Evolutionary conservation across 106 monocot species (phyloP), one percentile per base, ranked within the genome.

Genomic region (Iris macrosiphon): DNA sequence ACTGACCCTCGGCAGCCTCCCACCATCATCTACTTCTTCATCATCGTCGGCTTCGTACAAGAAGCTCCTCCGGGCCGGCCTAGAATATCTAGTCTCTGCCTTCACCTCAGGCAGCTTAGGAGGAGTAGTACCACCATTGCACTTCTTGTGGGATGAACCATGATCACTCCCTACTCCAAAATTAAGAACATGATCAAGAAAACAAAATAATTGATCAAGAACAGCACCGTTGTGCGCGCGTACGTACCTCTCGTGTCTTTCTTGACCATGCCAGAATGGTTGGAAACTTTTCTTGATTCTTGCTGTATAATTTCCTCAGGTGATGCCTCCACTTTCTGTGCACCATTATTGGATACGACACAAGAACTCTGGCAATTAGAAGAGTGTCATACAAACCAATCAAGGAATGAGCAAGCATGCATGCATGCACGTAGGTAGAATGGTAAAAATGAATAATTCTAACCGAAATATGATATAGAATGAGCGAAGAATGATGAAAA

Each of bases 1-100:
- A 1, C 31, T 33, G 28, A 67, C 40, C 3, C 20, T 49, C 4
- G 54, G 38, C 63, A 70, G 21, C 25, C 53, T 60, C 42, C 51
- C 23, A 3, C 56, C 55, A n/a, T n/a, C n/a, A n/a, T n/a, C n/a
- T n/a, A n/a, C 7, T 32, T 13, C 31, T 23, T 17, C 14, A 11
- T 17, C 4, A 14, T 52, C 3, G 6, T 48, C 16, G 25, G 19
- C 10, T 29, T 60, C 31, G 47, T 2, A 18, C 20, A 31, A 30
- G 30, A 42, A 32, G 23, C 13, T 31, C 18, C 2, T 34, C 6
- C 57, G 22, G 0, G 23, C 16, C 10, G 51, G 28, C 41, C 65
- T 44, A 31, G 10, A 4, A 12, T 38, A 20, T 7, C 5, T 20
- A 19, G 18, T 16, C 61, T 10, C 21, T 20, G 12, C 40, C 20